Base-by-base conservation (phyloP, 768 basidiomycete genomes). In the button mushroom (Agaricus bisporus) region DNA sequence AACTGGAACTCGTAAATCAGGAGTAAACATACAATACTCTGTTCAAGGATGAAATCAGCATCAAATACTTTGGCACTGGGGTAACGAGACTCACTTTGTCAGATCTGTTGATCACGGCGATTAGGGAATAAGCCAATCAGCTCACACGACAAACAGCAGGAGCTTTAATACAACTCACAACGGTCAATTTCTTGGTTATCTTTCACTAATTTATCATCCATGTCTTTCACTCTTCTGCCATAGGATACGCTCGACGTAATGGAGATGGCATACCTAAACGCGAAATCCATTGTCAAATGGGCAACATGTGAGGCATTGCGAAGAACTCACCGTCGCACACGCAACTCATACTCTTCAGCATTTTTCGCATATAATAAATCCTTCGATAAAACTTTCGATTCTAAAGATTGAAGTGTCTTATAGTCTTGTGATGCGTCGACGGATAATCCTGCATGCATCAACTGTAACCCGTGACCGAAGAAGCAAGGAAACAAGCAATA, bases 401-500 rank as follows among this genome's bases (percentile, higher is more conserved):
- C 66, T 2, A 61, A 29, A 5, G 58, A 57, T 38, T 67, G 66
- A 11, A 67, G 41, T 4, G 57, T 17, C 46, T 63, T 65, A 35
- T 64, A 67, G 10, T 52, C 52, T 7, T 59, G 58, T 5, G 63
- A 58, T 14, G 62, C 63, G 41, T 67, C 64, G 5, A 64, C 56
- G 10, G 63, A 54, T 56, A 66, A 56, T 9, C 63, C 61, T 0
- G 60, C 61, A 50, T 63, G 62, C 62, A 66, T 64, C 7, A 66
- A 56, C 64, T 65, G 36, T 3, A 32, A 28, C 25, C n/a, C 12
- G 20, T 35, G 11, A 56, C 47, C n/a, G n/a, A n/a, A n/a, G 41
- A 45, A 26, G 22, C 56, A 11, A 35, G 44, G n/a, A n/a, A n/a
- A n/a, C n/a, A n/a, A 52, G 18, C 56, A 41, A 14, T n/a, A 10